phyloP scores from a whole-genome alignment of 2,329 filamentous ascomycete genomes.

The Paecilomyces fulvus region DNA sequence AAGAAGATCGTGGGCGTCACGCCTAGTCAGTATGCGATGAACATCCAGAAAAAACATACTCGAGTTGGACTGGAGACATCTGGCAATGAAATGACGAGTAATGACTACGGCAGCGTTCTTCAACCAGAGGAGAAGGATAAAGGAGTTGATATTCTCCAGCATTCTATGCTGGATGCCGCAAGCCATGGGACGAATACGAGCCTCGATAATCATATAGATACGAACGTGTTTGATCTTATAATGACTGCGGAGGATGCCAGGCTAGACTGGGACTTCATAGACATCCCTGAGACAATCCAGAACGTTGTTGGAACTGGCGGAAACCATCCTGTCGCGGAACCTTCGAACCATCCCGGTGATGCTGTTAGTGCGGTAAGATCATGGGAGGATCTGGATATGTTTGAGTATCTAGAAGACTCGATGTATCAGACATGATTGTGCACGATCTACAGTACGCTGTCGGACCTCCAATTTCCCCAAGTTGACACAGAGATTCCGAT shows the following conservation, averaged over 20 bases:
- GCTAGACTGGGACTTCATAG: background rate
- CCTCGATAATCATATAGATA: background rate
- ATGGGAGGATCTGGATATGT: background rate
- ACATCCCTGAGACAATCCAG: background rate
- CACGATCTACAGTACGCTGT: background rate
- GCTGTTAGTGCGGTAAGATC: background rate
- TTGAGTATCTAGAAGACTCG: background rate
- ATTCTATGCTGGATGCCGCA: background rate
- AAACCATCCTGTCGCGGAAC: background rate
- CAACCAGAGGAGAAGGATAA: background rate
- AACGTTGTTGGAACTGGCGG: background rate
- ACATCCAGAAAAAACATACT: background rate
- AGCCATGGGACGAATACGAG: background rate
- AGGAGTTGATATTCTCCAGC: background rate
- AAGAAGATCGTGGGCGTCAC: conserved; percentile 45
- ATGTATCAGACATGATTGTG: background rate
- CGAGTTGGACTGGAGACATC: background rate
- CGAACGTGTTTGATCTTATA: background rate
- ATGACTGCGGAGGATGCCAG: background rate
- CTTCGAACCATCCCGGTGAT: background rate
- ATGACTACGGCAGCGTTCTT: background rate
- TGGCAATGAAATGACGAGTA: background rate
- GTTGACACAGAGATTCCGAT: background rate
- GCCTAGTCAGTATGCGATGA: conserved; percentile 34
- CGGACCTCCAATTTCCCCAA: background rate